Conservation (phyloP, 2,329 filamentous ascomycete species). For the Apiospora phragmitis region DNA sequence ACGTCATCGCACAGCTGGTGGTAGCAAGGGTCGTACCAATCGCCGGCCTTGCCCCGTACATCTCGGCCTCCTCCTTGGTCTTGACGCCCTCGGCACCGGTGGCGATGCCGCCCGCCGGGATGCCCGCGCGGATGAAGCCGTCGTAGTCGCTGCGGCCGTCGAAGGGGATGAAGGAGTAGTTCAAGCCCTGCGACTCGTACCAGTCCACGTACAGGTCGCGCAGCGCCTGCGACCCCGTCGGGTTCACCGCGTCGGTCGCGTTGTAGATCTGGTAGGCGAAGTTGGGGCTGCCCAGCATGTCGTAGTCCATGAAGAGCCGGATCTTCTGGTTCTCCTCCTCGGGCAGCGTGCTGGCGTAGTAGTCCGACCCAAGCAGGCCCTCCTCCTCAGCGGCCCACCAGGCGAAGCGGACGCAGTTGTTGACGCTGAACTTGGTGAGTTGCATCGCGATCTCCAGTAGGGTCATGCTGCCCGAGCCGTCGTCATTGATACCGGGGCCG, state of each 20-base stretch:
- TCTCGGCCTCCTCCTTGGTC: constrained; percentile 62
- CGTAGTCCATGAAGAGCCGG: constrained; percentile 68
- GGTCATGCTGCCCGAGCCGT: constrained; percentile 67
- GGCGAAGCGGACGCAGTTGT: constrained; percentile 66
- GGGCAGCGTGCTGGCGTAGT: constrained; percentile 57
- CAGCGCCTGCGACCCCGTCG: constrained; percentile 69
- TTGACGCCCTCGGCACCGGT: constrained; percentile 78
- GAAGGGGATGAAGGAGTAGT: constrained; percentile 72
- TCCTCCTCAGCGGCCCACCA: constrained; percentile 72
- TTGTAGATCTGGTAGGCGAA: constrained; percentile 70
- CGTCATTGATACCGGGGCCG: constrained; percentile 76
- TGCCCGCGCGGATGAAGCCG: constrained; percentile 71
- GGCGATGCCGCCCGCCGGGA: constrained; percentile 74
- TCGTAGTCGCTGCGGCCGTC: constrained; percentile 81
- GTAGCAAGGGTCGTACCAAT: constrained; percentile 61
- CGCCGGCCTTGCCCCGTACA: constrained; percentile 71
- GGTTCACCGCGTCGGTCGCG: constrained; percentile 69
- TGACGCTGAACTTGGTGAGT: constrained; percentile 56
- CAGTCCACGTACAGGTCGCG: constrained; percentile 68
- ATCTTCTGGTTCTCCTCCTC: constrained; percentile 62
- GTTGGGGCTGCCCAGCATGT: constrained; percentile 69
- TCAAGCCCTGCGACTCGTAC: constrained; percentile 61
- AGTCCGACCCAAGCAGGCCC: constrained; percentile 63
- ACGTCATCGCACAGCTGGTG: constrained; percentile 63
- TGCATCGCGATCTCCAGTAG: constrained; percentile 64